Evolutionary conservation across 805 yeast genomes (phyloP), one percentile per base, ranked within the genome.

Genomic region (Cyberlindnera saturnus): DNA sequence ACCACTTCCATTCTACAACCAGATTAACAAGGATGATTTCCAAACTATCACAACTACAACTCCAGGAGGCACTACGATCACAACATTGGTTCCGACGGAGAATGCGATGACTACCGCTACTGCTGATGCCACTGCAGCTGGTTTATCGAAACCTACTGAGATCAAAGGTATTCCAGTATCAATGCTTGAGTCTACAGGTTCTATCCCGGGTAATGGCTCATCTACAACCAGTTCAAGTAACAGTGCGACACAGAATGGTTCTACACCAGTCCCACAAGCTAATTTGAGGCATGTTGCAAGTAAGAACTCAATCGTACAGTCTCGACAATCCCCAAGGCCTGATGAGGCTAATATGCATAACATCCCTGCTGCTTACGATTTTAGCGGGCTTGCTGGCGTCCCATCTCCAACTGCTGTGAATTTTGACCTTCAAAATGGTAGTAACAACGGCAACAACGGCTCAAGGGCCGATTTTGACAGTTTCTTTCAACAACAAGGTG

Each of bases 41-140:
- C 83, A 82, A 40, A 82, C 96, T 0, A 79, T 85, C 28, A 82
- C 89, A 1, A 80, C 87, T 2, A 89, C 95, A 0, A 84, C 96
- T 0, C 96, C 96, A 1, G 86, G 86, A 52, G 97, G 97, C 43
- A 89, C 96, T 0, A 86, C 96, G 0, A 74, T 88, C 18, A 89
- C 96, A 1, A 88, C 90, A 0, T 72, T 89, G 50, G 90, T 87
- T 1, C 96, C 96, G 3, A 87, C 96, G 0, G 84, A 83, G 57
- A 78, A 77, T 47, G 93, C 95, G 0, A 71, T 86, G 66, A 65
- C 65, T 28, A 76, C 74, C 43, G 86, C 86, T 1, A 71, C 77
- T 18, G 75, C 75, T 35, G 69, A 70, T 44, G 79, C 80, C 1
- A 68, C 71, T 11, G 83, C 81, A 18, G 78, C 77, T 10, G 82